Base-by-base conservation (phyloP, 148 eudicot species). In the Rhododendron mucronatum region DNA sequence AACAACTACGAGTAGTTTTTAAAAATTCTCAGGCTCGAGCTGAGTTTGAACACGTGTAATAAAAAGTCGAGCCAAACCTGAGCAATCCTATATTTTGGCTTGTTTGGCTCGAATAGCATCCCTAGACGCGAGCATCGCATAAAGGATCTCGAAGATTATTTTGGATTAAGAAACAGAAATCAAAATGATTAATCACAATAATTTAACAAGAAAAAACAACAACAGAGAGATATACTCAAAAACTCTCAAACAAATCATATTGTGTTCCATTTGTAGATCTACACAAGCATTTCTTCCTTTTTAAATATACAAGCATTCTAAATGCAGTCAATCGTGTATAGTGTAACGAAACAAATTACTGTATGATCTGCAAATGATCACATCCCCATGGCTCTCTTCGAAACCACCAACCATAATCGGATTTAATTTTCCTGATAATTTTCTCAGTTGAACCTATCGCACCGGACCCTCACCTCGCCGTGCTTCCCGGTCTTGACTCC, bases 401-500 rank as follows among this genome's bases (percentile, higher is more conserved):
- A 71, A 71, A 30, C 7, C 76, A 71, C 20, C 76, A 14, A 1
- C 2, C 4, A 30, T 13, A 7, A 30, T 30, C 39, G 15, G 13
- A 26, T 26, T 39, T 5, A 6, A 41, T 41, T 26, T 63, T 55
- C 15, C 7, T 69, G 37, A 69, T 12, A 12, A 28, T 28, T 69
- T 18, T 20, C 0, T 69, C 37, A 69, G 44, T 88, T 88, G 61
- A 85, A 44, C 55, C n/a, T 65, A 39, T 88, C 89, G 69, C 89
- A 87, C 69, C 89, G 47, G 65, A 30, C 53, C 37, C 89, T 81
- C 6, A 88, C 79, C 85, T 85, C 80, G 2, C 89, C 89, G 2
- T 39, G n/a, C 67, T 51, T 21, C 1, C 89, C 89, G 14, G 87
- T 88, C 82, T 88, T 85, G 4, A 88, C 85, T 1, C 85, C 89